Conservation (phyloP, 2,329 filamentous ascomycete species). For the Stagonosporopsis tanaceti region DNA sequence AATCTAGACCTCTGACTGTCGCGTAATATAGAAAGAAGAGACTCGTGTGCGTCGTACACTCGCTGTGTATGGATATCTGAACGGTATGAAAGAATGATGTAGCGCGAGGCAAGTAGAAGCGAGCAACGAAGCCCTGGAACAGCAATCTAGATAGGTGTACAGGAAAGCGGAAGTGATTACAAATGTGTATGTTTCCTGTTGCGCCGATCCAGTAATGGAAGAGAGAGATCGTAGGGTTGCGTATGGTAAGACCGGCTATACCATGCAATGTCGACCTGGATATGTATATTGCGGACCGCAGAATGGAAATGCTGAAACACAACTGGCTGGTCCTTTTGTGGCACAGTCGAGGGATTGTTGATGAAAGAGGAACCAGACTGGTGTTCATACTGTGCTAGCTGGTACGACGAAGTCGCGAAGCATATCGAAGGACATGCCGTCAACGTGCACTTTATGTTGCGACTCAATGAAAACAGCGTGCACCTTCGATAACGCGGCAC, state of each 20-base stretch:
- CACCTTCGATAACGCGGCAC: conserved; percentile 36
- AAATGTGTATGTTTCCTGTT: conserved; percentile 17
- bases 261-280: conserved; percentile 20
- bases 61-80: conserved; percentile 30
- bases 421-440: conserved; percentile 50
- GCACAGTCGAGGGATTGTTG: neutral
- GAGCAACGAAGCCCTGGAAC: conserved; percentile 14
- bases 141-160: conserved; percentile 25
- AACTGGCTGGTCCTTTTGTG: conserved; percentile 18
- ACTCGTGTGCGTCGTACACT: conserved; percentile 40
- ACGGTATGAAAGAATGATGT: conserved; percentile 7
- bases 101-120: conserved; percentile 5
- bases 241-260: conserved; percentile 38
- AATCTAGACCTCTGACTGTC: conserved; percentile 2
- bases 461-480: conserved; percentile 45
- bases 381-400: conserved; percentile 31
- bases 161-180: conserved; percentile 27
- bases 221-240: conserved; percentile 18
- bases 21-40: conserved; percentile 9
- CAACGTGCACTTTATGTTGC: conserved; percentile 43
- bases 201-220: conserved; percentile 7
- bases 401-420: conserved; percentile 39
- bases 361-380: conserved; percentile 27
- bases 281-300: conserved; percentile 20
- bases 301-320: conserved; percentile 10